Percentiles rank a stretch among this genome's conserved stretches.
phyloP scores from a whole-genome alignment of 1,284 basidiomycete genomes.

The Hymenochaete sp. region DNA sequence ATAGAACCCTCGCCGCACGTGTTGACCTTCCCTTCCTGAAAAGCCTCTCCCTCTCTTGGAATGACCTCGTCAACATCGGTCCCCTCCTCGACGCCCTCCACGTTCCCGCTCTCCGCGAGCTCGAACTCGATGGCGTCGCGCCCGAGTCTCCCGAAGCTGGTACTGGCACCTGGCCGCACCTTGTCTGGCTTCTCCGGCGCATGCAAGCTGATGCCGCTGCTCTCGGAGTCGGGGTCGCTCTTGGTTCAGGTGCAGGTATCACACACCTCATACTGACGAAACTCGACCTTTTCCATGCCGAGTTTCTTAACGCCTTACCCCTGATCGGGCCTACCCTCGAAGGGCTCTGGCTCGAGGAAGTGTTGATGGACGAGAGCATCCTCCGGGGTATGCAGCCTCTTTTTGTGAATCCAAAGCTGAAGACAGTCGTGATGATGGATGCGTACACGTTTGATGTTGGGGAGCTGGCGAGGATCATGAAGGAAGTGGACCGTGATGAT shows the following conservation, averaged over 20 bases:
- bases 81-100: constrained; percentile 10
- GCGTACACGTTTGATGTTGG: constrained; percentile 10
- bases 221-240: too few species aligned
- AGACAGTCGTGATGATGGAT: constrained; percentile 8
- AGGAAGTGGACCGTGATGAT: neutral
- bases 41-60: constrained; percentile 13
- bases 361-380: constrained; percentile 13
- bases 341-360: constrained; percentile 15
- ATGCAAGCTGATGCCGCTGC: too few species aligned
- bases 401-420: neutral
- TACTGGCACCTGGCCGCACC: constrained; percentile 7
- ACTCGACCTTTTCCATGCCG: constrained; percentile 14
- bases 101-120: constrained; percentile 11
- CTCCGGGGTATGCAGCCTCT: constrained; percentile 4
- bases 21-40: constrained; percentile 1
- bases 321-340: constrained; percentile 4
- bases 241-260: constrained; percentile 4
- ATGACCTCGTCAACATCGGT: constrained; percentile 9
- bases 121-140: constrained; percentile 8
- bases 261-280: constrained; percentile 11
- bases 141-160: neutral
- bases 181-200: constrained; percentile 5
- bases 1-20: too few species aligned
- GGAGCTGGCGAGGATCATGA: constrained; percentile 5
- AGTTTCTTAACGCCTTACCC: constrained; percentile 4